A percentile compares a stretch with the other conserved stretches of the same genome.
These are phyloP conservation scores for Umbelopsis sp. DNA, from an alignment of 192 early-diverging fungal genomes.

Conservation along the genomic window DNA sequence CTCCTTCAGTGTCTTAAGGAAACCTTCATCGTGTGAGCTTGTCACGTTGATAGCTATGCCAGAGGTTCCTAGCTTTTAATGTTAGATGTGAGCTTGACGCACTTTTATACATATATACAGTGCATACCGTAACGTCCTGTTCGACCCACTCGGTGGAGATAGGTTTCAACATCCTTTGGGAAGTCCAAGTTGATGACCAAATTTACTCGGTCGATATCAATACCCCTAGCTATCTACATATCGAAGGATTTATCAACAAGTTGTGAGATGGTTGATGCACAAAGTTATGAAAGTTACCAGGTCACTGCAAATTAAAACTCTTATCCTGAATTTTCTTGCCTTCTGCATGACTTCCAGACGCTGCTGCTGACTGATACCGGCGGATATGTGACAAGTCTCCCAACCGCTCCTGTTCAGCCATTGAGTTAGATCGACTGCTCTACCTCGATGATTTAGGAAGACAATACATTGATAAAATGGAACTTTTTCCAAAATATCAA, in stretches of 20 bases:
- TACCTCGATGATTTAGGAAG: conserved; percentile 54
- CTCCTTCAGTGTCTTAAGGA: conserved; percentile 19
- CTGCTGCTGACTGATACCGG: conserved; percentile 48
- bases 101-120: no score
- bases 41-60: conserved; percentile 39
- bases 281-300: conserved; percentile 41
- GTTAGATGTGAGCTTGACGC: no score
- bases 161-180: conserved; percentile 87
- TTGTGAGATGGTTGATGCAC: background rate
- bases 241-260: background rate
- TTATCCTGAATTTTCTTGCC: conserved; percentile 53
- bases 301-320: conserved; percentile 64
- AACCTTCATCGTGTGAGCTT: conserved; percentile 26
- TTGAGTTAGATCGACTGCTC: conserved; percentile 50
- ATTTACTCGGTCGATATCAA: conserved; percentile 95
- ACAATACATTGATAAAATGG: conserved; percentile 66
- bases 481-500: conserved; percentile 45
- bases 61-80: conserved; percentile 29
- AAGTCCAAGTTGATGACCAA: conserved; percentile 96
- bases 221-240: conserved; percentile 81
- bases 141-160: conserved; percentile 96
- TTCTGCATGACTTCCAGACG: conserved; percentile 54
- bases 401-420: conserved; percentile 54
- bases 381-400: conserved; percentile 51
- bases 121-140: conserved; percentile 89